Evolutionary conservation across 2,329 filamentous ascomycete species (phyloP).

Genomic region (Paradendryphiella salina): DNA sequence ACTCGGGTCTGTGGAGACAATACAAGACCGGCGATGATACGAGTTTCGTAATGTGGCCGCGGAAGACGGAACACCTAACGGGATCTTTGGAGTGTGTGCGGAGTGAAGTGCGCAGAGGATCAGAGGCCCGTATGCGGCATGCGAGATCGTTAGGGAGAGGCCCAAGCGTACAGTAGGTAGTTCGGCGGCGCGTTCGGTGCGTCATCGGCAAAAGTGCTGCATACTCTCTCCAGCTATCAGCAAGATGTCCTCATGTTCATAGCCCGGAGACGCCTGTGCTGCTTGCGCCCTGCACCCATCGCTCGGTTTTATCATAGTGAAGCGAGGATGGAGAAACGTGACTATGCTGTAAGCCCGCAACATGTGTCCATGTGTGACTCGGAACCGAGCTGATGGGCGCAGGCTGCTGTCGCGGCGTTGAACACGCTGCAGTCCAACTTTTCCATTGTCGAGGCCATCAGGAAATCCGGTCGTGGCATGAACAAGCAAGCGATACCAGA

Average conservation of each 20-base stretch:
- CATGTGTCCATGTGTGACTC: not conserved
- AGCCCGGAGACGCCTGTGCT: constrained; percentile 27
- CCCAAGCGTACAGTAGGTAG: not conserved
- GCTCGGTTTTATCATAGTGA: constrained; percentile 22
- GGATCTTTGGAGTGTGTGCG: not conserved
- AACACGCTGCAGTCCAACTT: constrained; percentile 80
- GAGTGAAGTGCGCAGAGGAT: not conserved
- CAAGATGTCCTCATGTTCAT: constrained; percentile 40
- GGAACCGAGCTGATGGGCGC: constrained; percentile 26
- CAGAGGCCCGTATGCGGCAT: not conserved
- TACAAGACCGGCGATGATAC: not conserved
- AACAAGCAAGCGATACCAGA: constrained; percentile 79
- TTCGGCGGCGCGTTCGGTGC: constrained; percentile 8
- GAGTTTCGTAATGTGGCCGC: not conserved
- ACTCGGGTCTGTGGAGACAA: not conserved
- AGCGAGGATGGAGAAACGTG: constrained; percentile 37
- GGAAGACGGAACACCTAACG: not conserved
- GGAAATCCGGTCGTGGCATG: constrained; percentile 71
- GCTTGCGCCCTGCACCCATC: constrained; percentile 15
- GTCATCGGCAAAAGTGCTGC: constrained; percentile 32
- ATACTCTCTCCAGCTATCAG: constrained; percentile 5
- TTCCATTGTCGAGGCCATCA: constrained; percentile 73
- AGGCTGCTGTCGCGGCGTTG: constrained; percentile 73
- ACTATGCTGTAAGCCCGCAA: constrained; percentile 40
- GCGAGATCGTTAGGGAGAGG: not conserved